A percentile compares a stretch with the other conserved stretches of the same genome.
Evolutionary conservation across 345 rosid genomes (phyloP).

Genomic region (Litchi chinensis): DNA sequence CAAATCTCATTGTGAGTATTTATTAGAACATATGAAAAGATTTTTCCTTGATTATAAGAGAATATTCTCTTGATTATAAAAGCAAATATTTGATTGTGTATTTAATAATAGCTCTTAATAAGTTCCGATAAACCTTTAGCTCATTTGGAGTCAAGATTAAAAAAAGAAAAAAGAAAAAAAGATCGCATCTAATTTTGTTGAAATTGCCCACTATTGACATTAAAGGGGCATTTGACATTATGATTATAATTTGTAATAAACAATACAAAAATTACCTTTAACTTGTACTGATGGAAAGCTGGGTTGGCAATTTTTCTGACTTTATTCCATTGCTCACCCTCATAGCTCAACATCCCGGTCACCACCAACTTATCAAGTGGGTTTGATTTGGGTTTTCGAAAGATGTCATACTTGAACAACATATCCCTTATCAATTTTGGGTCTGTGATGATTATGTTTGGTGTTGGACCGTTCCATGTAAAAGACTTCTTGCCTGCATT

Average conservation of each 20-base stretch:
- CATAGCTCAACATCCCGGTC: background rate
- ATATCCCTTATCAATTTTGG: conserved; percentile 16
- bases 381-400: background rate
- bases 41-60: too few species aligned
- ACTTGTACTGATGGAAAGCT: conserved; percentile 8
- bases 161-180: too few species aligned
- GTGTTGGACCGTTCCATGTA: conserved; percentile 17
- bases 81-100: too few species aligned
- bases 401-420: background rate
- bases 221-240: background rate
- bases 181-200: too few species aligned
- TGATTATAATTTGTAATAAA: too few species aligned
- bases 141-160: too few species aligned
- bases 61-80: too few species aligned
- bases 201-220: too few species aligned
- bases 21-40: too few species aligned
- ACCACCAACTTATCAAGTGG: background rate
- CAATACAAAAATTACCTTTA: background rate
- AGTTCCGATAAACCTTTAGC: too few species aligned
- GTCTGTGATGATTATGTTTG: conserved; percentile 14
- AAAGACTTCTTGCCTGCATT: conserved; percentile 16
- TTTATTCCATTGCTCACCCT: conserved; percentile 7
- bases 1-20: too few species aligned
- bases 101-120: too few species aligned
- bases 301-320: conserved; percentile 19